These are phyloP conservation scores for Skeletonema grethae DNA, from an alignment of 108 stramenopile species.

Conservation along the genomic window DNA sequence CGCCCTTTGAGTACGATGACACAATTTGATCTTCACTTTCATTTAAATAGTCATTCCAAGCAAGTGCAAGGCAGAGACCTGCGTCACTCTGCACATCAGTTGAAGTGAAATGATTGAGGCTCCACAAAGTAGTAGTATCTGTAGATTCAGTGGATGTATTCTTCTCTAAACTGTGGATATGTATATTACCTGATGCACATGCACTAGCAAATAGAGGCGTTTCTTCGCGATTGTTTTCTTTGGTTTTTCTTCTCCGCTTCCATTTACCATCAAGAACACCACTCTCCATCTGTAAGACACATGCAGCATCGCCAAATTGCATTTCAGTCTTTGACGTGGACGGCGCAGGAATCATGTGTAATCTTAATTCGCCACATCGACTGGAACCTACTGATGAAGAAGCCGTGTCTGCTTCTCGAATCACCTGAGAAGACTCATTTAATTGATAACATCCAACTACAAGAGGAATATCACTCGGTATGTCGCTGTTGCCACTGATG, in stretches of 20 bases:
- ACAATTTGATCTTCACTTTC: conserved; percentile 47
- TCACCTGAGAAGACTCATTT: conserved; percentile 37
- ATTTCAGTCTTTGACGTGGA: conserved; percentile 18
- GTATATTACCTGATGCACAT: conserved; percentile 43
- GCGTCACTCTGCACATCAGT: conserved; percentile 10
- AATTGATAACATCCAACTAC: conserved; percentile 82
- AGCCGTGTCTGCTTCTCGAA: not conserved
- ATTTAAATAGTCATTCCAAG: conserved; percentile 47
- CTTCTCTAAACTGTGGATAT: conserved; percentile 38
- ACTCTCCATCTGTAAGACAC: conserved; percentile 31
- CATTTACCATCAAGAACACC: conserved; percentile 89
- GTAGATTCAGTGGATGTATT: not conserved
- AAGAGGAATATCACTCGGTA: conserved; percentile 27
- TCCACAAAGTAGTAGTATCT: conserved; percentile 24
- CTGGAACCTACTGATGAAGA: not conserved
- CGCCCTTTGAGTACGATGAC: conserved; percentile 84
- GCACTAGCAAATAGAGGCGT: conserved; percentile 37
- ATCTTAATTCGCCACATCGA: conserved; percentile 49
- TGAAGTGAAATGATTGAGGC: conserved; percentile 30
- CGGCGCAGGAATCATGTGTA: conserved; percentile 32
- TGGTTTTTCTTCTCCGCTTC: conserved; percentile 17
- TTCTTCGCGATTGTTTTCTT: not conserved
- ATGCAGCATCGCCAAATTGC: conserved; percentile 35
- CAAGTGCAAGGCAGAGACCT: conserved; percentile 58
- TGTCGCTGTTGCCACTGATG: conserved; percentile 3